These are phyloP conservation scores for Rubia tinctorum DNA, from an alignment of 305 asterid species.

Conservation along the genomic window DNA sequence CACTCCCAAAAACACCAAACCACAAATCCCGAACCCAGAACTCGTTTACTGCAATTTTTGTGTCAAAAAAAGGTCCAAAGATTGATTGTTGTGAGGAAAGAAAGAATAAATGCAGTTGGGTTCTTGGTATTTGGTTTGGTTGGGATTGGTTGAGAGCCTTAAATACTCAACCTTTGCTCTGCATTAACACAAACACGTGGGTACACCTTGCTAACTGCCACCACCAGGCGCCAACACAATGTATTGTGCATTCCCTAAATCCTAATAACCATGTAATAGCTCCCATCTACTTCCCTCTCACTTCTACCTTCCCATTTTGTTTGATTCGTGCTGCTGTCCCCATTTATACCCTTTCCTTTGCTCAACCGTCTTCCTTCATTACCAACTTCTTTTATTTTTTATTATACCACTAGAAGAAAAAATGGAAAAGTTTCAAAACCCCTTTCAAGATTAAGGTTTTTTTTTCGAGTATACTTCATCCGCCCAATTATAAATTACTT, in stretches of 20 bases:
- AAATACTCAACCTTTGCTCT: slow-evolving; percentile 15
- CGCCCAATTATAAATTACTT: no score
- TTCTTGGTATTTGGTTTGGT: slow-evolving; percentile 42
- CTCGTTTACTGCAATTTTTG: background rate
- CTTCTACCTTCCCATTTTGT: background rate
- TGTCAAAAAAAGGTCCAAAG: background rate
- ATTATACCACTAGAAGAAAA: no score
- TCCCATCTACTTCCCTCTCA: slow-evolving; percentile 26
- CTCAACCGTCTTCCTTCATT: background rate
- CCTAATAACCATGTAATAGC: slow-evolving; percentile 8
- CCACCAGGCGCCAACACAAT: background rate
- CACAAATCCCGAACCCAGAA: slow-evolving; percentile 11
- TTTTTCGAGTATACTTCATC: no score
- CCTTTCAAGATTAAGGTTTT: background rate
- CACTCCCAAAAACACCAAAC: slow-evolving; percentile 7
- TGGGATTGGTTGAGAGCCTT: slow-evolving; percentile 47
- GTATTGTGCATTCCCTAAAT: background rate
- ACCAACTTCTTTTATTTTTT: background rate
- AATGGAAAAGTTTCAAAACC: background rate
- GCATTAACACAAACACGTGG: slow-evolving; percentile 38
- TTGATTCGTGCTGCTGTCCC: background rate
- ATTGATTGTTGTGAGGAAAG: background rate
- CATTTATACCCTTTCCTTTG: slow-evolving; percentile 6
- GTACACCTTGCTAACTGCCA: slow-evolving; percentile 24
- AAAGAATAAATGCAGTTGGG: slow-evolving; percentile 3